Evolutionary conservation across 2,329 filamentous ascomycete genomes (phyloP), one percentile per base, ranked within the genome.

Genomic region (Aspergillus clavatus): DNA sequence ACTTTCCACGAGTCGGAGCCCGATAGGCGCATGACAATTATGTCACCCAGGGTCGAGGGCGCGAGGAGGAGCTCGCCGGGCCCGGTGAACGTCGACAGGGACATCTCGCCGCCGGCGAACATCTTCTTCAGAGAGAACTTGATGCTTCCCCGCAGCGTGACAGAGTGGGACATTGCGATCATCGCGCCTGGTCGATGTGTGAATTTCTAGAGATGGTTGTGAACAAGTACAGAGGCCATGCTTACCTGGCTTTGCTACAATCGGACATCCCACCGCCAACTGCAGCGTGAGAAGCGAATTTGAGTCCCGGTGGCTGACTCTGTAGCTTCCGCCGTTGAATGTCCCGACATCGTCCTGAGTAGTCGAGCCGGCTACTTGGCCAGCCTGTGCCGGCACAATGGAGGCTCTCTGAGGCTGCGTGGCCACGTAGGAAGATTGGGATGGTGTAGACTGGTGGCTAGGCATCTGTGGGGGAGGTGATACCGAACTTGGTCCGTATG

Each of bases 311-410:
- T 98, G 93, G 60, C 87, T 93, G 62, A 97, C 89, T 35, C 93
- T 80, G 65, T 91, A 98, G 61, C 87, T 91, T 10, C 93, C 93
- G 12, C 93, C 93, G 63, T 97, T 97, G 74, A 97, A 98, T 0
- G 86, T 93, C n/a, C 93, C 93, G 1, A 95, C 81, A 56, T 95
- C 90, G 66, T 97, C 93, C 23, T 81, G 74, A 1, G 79, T 77
- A 0, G 84, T 80, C 3, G 82, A 72, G 24, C 70, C 69, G 0
- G 75, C 65, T 52, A 91, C 89, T 46, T 85, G 78, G 3, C 70
- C 71, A 27, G 66, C 63, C 3, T 72, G 48, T 2, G 76, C 70
- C 0, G 73, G 72, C 11, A 70, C 71, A 16, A 71, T 70, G 2
- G 69, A 65, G 12, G 71, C 55, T 38, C 53, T 53, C 7, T 57